Conservation (phyloP, 257 asterid genomes). For the Solanum okadae region DNA sequence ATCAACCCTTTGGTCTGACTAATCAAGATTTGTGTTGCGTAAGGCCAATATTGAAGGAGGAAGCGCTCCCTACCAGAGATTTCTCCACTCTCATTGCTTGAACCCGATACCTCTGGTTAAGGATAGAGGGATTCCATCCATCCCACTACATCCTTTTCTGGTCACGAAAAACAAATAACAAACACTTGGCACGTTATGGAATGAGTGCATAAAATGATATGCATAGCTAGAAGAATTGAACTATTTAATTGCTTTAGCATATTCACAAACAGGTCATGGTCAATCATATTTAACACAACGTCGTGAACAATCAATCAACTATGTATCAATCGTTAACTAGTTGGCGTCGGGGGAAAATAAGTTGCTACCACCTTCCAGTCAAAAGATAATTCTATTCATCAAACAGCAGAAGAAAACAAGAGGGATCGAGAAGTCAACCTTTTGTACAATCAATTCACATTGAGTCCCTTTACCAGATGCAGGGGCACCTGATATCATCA, state of each 20-base stretch:
- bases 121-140: neutral
- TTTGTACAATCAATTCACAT: slow-evolving; percentile 78
- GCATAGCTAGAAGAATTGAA: neutral
- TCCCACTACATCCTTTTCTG: neutral
- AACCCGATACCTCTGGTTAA: neutral
- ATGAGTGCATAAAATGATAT: neutral
- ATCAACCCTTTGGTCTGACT: neutral
- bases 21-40: neutral
- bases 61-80: neutral
- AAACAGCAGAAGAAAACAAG: neutral
- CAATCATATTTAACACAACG: neutral
- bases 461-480: slow-evolving; percentile 98
- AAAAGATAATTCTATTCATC: neutral
- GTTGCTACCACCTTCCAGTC: neutral
- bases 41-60: neutral
- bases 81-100: neutral
- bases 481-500: slow-evolving; percentile 96
- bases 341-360: neutral
- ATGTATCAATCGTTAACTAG: neutral
- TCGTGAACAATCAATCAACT: neutral
- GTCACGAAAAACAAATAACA: neutral
- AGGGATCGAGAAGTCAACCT: slow-evolving; percentile 22
- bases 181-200: neutral
- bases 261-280: neutral
- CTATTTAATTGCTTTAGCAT: neutral